Percentiles rank a stretch among this genome's conserved stretches.
Conservation (phyloP, 441 rosid genomes). For the Euphorbia neoarborescens region DNA sequence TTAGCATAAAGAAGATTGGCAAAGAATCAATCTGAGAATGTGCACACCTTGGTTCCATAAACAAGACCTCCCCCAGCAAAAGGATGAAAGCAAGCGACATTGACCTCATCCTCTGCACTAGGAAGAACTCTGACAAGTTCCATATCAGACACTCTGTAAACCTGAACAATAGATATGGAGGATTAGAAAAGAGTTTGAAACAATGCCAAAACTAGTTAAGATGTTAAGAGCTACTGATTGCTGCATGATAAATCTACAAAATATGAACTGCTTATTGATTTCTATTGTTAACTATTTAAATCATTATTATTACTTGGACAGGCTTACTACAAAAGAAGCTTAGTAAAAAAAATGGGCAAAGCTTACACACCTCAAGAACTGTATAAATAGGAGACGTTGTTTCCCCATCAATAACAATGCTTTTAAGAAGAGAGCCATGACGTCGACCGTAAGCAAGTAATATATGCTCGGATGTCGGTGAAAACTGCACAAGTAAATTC, state of each 20-base stretch:
- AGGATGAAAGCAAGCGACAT: slow-evolving; percentile 87
- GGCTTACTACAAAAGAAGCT: not conserved
- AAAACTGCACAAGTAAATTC: slow-evolving; percentile 45
- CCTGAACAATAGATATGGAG: slow-evolving; percentile 31
- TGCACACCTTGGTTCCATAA: slow-evolving; percentile 79
- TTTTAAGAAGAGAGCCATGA: slow-evolving; percentile 72
- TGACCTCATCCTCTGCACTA: slow-evolving; percentile 88
- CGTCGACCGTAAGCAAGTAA: slow-evolving; percentile 83
- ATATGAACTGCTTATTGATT: not conserved
- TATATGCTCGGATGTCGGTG: slow-evolving; percentile 83
- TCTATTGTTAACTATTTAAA: not conserved
- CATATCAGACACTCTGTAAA: slow-evolving; percentile 95
- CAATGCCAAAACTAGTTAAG: not conserved
- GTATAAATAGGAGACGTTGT: slow-evolving; percentile 62
- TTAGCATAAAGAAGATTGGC: slow-evolving; percentile 11
- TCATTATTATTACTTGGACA: not conserved
- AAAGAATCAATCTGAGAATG: not conserved
- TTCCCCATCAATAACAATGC: slow-evolving; percentile 71
- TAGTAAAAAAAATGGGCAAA: not conserved
- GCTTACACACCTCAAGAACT: slow-evolving; percentile 61
- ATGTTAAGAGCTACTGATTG: not conserved
- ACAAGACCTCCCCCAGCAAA: slow-evolving; percentile 85
- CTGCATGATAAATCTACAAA: not conserved
- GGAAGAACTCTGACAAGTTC: slow-evolving; percentile 88
- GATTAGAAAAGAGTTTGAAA: slow-evolving; percentile 2